A percentile compares a stretch with the other conserved stretches of the same genome.
phyloP scores from a whole-genome alignment of 2,329 filamentous ascomycete genomes.

The Penicillium olsonii region DNA sequence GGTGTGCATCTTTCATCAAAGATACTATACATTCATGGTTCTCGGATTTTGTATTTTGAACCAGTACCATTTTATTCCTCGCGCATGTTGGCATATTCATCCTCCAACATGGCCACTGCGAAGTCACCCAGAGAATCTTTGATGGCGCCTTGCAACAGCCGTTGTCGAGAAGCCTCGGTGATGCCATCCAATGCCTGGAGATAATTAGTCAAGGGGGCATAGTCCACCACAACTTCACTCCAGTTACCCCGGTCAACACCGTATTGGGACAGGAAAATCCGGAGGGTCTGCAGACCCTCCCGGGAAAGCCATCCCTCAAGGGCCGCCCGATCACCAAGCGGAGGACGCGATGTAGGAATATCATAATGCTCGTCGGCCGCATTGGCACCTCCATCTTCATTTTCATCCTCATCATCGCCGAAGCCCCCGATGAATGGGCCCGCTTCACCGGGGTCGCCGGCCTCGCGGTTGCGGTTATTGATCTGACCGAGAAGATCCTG shows the following conservation, averaged over 20 bases:
- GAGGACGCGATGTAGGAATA: constrained; percentile 20
- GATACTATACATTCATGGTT: constrained; percentile 4
- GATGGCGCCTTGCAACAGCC: constrained; percentile 33
- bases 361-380: constrained; percentile 6
- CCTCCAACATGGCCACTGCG: constrained; percentile 37
- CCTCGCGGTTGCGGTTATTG: constrained; percentile 15
- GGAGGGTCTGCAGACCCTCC: constrained; percentile 36
- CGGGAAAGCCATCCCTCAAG: constrained; percentile 37
- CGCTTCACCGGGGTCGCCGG: neutral
- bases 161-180: constrained; percentile 26
- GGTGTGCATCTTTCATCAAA: too few species aligned
- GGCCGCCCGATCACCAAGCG: constrained; percentile 28
- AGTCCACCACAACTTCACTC: constrained; percentile 36
- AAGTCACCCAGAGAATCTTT: constrained; percentile 37
- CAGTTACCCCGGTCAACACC: constrained; percentile 47
- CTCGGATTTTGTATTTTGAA: neutral
- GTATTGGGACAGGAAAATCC: constrained; percentile 39
- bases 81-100: constrained; percentile 38
- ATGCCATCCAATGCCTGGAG: constrained; percentile 34
- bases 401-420: constrained; percentile 16
- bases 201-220: constrained; percentile 38
- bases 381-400: constrained; percentile 10
- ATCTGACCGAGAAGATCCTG: constrained; percentile 39
- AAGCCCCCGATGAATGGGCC: constrained; percentile 26
- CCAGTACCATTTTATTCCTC: constrained; percentile 7